Evolutionary conservation across 306 rosid genomes (phyloP).

Genomic region (Delonix regia): DNA sequence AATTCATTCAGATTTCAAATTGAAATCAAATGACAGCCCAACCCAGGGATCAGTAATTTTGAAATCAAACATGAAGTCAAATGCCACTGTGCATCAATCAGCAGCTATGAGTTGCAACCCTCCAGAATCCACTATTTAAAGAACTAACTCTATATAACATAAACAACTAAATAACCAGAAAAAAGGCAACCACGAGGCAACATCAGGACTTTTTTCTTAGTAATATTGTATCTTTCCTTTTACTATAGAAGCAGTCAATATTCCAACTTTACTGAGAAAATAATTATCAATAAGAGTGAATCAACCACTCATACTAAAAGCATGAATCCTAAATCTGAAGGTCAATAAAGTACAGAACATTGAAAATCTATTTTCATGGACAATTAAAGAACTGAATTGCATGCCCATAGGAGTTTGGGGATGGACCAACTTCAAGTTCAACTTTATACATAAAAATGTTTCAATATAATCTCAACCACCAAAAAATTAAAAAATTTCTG

Average conservation of each 20-base stretch:
- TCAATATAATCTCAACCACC: no score
- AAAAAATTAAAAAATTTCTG: no score
- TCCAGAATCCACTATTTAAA: no score
- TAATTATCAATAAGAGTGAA: neutral
- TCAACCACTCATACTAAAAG: neutral
- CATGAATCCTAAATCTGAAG: neutral
- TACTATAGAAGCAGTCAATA: neutral
- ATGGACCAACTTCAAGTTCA: no score
- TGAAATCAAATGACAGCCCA: neutral
- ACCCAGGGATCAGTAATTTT: neutral
- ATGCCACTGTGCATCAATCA: neutral
- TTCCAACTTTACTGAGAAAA: neutral
- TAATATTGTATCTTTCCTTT: neutral
- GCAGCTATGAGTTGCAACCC: neutral
- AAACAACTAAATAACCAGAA: no score
- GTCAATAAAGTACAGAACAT: neutral
- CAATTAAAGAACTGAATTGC: no score
- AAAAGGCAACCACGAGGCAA: neutral
- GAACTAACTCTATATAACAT: neutral
- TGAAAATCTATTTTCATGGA: neutral
- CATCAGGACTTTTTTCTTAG: neutral
- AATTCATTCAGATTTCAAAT: neutral
- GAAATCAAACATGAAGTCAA: no score
- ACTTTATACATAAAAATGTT: no score
- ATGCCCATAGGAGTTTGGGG: no score